Evolutionary conservation across 2,329 filamentous ascomycete genomes (phyloP), one percentile per base, ranked within the genome.

Genomic region (Neurospora sp.): DNA sequence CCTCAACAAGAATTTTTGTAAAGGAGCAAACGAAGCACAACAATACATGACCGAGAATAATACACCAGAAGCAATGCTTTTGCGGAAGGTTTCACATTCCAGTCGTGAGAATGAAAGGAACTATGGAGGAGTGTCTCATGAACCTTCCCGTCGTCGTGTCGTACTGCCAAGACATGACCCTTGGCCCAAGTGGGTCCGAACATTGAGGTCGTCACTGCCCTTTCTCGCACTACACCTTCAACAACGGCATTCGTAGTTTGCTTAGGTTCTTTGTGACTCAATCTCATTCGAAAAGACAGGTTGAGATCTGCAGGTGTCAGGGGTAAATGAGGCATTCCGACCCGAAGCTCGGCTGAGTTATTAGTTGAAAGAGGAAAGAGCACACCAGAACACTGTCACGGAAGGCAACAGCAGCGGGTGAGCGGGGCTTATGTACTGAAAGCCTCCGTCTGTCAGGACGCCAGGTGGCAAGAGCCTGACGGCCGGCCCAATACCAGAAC

Each of bases 21-120:
- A 17, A 0, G 1, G 3, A 8, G 1, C 6, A 17, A 62, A 36
- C 5, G 8, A 36, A 62, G 15, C 23, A 33, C 11, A 17, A 8
- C 0, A 33, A 33, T 0, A 52, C 52, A 62, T 8, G 8, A 17
- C 1, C 1, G 52, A 17, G 0, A 2, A 2, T 62, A 0, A 0
- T 4, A 36, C 52, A 0, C 10, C n/a, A 1, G 5, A 3, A 3
- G 1, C 1, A 33, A 36, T 1, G 6, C 8, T 8, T 10, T 5
- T n/a, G 3, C 3, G 2, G 8, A 8, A 10, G 0, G 0, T 17
- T n/a, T 6, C 0, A 10, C 3, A 3, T 33, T n/a, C 6, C 6
- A n/a, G 4, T 17, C 8, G 0, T 10, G 2, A 10, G 6, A 33
- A 36, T 17, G 28, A 15, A 62, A 62, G 15, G 28, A 36, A 62